These are phyloP conservation scores for Phytophthora fragariaefolia DNA, from an alignment of 352 stramenopile genomes.

Conservation along the genomic window DNA sequence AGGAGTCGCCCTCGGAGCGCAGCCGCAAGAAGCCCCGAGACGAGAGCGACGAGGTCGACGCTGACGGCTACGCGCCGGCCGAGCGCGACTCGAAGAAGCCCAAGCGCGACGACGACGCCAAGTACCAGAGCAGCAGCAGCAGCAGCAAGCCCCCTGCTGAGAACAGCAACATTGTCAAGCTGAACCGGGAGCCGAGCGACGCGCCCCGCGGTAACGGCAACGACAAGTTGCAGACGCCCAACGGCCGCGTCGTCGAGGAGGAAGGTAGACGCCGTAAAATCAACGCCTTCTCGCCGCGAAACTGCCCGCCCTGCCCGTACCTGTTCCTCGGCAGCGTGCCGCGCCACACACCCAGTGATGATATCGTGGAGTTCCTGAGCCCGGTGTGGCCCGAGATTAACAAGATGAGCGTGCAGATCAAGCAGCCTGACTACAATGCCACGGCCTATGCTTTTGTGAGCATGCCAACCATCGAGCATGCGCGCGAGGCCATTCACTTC, in stretches of 20 bases:
- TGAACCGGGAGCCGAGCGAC: constrained; percentile 31
- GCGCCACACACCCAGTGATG: constrained; percentile 35
- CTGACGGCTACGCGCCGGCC: not conserved
- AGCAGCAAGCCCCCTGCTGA: not conserved
- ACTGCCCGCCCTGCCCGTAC: constrained; percentile 71
- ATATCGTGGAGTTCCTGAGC: constrained; percentile 64
- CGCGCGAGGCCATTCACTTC: constrained; percentile 62
- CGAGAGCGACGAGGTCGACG: constrained; percentile 19
- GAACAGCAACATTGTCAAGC: constrained; percentile 34
- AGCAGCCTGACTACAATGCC: constrained; percentile 44
- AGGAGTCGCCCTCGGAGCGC: constrained; percentile 23
- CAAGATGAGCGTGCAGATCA: constrained; percentile 61
- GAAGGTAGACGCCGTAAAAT: constrained; percentile 31
- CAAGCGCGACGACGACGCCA: constrained; percentile 30
- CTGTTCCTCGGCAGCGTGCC: constrained; percentile 79
- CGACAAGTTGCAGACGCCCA: constrained; percentile 3
- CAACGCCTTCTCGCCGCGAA: constrained; percentile 33
- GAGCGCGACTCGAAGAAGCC: constrained; percentile 42
- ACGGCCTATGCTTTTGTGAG: constrained; percentile 75
- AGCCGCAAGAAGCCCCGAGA: constrained; percentile 36
- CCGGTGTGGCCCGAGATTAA: constrained; percentile 57
- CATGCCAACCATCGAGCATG: constrained; percentile 56
- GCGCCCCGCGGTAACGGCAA: constrained; percentile 27
- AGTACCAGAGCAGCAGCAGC: constrained; percentile 14
- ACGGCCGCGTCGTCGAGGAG: constrained; percentile 28